Evolutionary conservation across 176 grass and related monocot genomes (phyloP).

Genomic region (Oryza meridionalis): DNA sequence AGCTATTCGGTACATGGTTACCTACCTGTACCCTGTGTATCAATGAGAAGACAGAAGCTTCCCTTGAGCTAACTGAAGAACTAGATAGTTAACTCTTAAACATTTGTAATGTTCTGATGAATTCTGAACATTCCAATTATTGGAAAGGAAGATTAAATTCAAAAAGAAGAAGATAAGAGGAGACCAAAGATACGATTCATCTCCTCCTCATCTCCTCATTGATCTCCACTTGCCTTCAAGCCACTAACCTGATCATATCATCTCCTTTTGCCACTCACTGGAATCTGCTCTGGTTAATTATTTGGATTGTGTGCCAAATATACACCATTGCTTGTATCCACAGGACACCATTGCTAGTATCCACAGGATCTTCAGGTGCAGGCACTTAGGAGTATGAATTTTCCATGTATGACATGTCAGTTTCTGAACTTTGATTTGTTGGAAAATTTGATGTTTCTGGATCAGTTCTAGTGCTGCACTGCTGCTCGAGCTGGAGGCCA

Average conservation of each 20-base stretch:
- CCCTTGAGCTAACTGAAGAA: too few relatives aligned
- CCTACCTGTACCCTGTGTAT: not conserved
- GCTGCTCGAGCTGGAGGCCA: conserved; percentile 37
- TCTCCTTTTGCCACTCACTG: not conserved
- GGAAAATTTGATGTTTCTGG: not conserved
- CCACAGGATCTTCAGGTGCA: not conserved
- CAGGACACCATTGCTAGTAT: not conserved
- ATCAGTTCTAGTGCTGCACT: not conserved
- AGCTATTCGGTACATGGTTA: not conserved
- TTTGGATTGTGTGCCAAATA: not conserved
- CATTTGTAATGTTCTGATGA: not conserved
- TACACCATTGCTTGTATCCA: not conserved
- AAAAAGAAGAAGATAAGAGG: too few relatives aligned
- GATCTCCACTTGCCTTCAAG: not conserved
- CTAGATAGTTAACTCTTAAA: too few relatives aligned
- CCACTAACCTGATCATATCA: not conserved
- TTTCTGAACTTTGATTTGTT: not conserved
- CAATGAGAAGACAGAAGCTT: not conserved
- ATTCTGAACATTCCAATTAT: too few relatives aligned
- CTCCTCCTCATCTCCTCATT: not conserved
- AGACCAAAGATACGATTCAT: not conserved
- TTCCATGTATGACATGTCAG: not conserved
- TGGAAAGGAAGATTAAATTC: too few relatives aligned
- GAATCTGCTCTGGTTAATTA: too few relatives aligned
- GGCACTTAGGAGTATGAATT: not conserved